phyloP scores from a whole-genome alignment of 495 filamentous ascomycete species.

The Penicillium paxilli region DNA sequence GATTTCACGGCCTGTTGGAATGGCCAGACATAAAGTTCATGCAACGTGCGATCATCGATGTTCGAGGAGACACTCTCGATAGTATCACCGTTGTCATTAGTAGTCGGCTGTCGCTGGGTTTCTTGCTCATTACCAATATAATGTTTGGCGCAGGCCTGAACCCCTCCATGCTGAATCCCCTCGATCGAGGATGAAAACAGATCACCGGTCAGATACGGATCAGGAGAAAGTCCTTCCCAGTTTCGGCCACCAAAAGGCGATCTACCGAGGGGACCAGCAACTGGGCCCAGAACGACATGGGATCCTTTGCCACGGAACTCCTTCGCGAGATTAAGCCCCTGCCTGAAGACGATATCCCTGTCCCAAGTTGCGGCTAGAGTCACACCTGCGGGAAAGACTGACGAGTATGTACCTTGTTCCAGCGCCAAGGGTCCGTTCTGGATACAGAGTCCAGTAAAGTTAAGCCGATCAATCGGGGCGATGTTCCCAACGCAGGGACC shows the following conservation, averaged over 20 bases:
- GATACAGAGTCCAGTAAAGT: constrained; percentile 53
- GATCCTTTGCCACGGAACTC: constrained; percentile 58
- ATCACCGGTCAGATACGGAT: constrained; percentile 63
- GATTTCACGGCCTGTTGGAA: constrained; percentile 64
- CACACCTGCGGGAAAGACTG: constrained; percentile 56
- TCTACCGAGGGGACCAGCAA: constrained; percentile 54
- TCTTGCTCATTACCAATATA: constrained; percentile 62
- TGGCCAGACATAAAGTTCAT: constrained; percentile 81
- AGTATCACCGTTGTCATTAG: constrained; percentile 67
- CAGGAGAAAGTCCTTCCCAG: constrained; percentile 74
- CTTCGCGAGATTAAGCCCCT: constrained; percentile 62
- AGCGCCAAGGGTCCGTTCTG: constrained; percentile 56
- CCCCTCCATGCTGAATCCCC: constrained; percentile 56
- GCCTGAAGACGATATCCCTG: constrained; percentile 57
- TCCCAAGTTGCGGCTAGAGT: constrained; percentile 70
- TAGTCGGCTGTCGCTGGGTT: constrained; percentile 23
- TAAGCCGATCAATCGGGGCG: constrained; percentile 50
- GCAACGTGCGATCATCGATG: constrained; percentile 69
- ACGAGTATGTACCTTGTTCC: constrained; percentile 46
- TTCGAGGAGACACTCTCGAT: constrained; percentile 59
- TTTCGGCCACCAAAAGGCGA: constrained; percentile 49
- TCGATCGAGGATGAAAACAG: constrained; percentile 52
- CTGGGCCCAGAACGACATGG: constrained; percentile 52
- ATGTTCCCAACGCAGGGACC: constrained; percentile 78
- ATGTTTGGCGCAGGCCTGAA: constrained; percentile 61